phyloP scores from a whole-genome alignment of 257 asterid genomes.

The Salvia rosmarinus region DNA sequence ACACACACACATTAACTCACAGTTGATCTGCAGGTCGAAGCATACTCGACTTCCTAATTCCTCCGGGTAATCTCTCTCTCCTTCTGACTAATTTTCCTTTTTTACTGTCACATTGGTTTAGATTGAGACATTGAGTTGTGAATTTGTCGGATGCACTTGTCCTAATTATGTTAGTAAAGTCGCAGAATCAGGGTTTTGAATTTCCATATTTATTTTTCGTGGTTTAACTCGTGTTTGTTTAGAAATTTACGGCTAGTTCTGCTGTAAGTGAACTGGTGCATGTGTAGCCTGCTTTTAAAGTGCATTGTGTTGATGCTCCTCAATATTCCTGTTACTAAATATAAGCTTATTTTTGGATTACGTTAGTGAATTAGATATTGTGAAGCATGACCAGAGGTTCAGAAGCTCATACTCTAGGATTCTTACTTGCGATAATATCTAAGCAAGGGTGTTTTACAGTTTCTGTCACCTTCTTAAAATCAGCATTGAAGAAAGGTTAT shows the following conservation, averaged over 20 bases:
- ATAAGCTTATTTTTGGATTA: background rate
- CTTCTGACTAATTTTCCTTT: background rate
- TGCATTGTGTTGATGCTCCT: background rate
- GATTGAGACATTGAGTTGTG: background rate
- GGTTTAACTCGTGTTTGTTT: background rate
- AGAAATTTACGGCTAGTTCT: background rate
- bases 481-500: background rate
- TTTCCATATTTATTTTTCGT: background rate
- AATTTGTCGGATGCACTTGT: background rate
- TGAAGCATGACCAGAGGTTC: background rate
- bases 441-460: background rate
- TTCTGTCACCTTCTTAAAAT: background rate
- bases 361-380: background rate
- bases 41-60: background rate
- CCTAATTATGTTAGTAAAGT: background rate
- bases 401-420: background rate
- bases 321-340: background rate
- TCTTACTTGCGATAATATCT: background rate
- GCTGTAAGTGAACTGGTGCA: background rate
- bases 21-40: background rate
- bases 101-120: background rate
- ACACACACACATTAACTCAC: background rate
- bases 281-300: background rate
- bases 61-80: background rate
- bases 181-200: too few species aligned